Conservation (phyloP, 371 early-diverging fungal genomes). For the Circinella minor region DNA sequence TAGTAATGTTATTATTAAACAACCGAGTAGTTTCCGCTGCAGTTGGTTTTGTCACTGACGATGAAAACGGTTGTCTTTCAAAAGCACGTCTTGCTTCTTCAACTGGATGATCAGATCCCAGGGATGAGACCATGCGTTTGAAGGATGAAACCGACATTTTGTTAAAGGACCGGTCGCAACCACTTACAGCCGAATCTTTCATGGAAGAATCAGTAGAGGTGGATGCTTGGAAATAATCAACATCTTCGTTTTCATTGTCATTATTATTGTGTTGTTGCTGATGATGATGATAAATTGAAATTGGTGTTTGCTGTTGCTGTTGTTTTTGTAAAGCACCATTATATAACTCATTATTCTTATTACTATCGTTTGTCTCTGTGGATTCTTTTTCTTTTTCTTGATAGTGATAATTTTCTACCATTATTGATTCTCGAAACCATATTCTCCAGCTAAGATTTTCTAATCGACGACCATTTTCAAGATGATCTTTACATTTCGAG, state of each 20-base stretch:
- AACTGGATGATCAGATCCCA: conserved; percentile 7
- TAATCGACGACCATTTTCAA: conserved; percentile 49
- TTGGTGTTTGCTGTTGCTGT: conserved; percentile 1
- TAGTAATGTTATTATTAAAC: background rate
- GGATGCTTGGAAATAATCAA: background rate
- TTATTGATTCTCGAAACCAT: conserved; percentile 22
- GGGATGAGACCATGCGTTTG: conserved; percentile 35
- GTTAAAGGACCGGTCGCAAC: conserved; percentile 12
- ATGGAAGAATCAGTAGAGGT: conserved; percentile 7
- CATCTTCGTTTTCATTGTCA: background rate
- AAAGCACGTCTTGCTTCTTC: conserved; percentile 1
- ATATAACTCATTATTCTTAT: background rate
- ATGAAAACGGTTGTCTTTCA: background rate
- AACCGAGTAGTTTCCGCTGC: conserved; percentile 2
- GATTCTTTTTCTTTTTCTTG: background rate
- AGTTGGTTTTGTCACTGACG: background rate
- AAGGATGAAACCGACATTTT: conserved; percentile 38
- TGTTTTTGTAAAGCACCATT: too few relatives aligned
- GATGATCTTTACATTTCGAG: conserved; percentile 49
- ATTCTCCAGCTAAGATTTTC: conserved; percentile 54
- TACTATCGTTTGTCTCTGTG: background rate
- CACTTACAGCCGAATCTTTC: conserved; percentile 11
- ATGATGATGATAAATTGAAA: conserved; percentile 1
- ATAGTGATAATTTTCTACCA: background rate
- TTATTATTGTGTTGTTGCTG: background rate